Evolutionary conservation across 768 basidiomycete species (phyloP).

Genomic region (Rhodotorula diobovata): DNA sequence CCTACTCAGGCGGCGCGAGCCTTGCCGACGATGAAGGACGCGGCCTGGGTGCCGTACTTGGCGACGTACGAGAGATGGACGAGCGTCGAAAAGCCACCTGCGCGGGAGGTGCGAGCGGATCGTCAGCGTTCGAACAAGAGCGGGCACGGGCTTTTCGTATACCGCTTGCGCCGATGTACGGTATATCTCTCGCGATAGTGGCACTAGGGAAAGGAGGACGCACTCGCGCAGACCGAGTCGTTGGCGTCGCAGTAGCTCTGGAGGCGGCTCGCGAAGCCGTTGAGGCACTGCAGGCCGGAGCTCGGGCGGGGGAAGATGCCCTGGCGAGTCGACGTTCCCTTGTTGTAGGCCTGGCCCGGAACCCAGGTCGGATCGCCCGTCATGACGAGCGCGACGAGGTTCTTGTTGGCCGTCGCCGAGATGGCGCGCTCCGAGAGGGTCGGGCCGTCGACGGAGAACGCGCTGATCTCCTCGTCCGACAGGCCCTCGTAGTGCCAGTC

Average conservation of each 20-base stretch:
- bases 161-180: too few relatives aligned
- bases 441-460: not conserved
- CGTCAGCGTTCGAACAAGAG: too few relatives aligned
- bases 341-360: not conserved
- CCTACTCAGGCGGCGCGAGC: too few relatives aligned
- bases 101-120: not conserved
- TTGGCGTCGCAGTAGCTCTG: not conserved
- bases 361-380: constrained; percentile 4
- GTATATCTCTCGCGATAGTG: too few relatives aligned
- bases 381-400: not conserved
- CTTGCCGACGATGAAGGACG: not conserved
- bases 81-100: not conserved
- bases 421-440: not conserved
- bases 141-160: too few relatives aligned
- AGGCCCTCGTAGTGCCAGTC: too few relatives aligned
- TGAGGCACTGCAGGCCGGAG: not conserved
- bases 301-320: not conserved
- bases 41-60: not conserved
- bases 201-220: not conserved
- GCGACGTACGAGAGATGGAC: constrained; percentile 1
- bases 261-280: not conserved
- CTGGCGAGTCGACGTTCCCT: not conserved
- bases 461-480: too few relatives aligned
- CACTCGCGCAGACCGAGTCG: not conserved
- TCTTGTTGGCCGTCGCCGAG: not conserved